These are phyloP conservation scores for Cladophialophora psammophila DNA, from an alignment of 2,329 filamentous ascomycete species.

Conservation along the genomic window DNA sequence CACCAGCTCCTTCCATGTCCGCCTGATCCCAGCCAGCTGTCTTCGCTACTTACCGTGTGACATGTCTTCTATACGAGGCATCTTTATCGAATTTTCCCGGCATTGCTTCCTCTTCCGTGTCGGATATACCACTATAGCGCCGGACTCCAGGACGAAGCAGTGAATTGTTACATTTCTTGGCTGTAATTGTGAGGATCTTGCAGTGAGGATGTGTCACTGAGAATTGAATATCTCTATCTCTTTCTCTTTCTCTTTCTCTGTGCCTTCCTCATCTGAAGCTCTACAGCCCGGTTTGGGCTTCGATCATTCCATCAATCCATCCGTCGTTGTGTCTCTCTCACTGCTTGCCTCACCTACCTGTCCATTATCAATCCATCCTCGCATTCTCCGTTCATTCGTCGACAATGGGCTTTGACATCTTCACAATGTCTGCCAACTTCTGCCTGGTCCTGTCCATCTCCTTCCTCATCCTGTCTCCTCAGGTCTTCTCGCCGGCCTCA, in stretches of 20 bases:
- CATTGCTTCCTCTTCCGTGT: background rate
- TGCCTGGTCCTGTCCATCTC: background rate
- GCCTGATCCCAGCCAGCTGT: background rate
- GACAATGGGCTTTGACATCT: background rate
- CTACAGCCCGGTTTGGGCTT: background rate
- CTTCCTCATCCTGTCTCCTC: background rate
- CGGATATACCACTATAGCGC: background rate
- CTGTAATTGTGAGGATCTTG: background rate
- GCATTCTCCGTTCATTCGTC: background rate
- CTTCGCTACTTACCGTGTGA: background rate
- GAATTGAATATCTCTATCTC: background rate
- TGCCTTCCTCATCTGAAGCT: background rate
- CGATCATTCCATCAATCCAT: constrained; percentile 1
- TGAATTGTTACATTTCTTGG: background rate
- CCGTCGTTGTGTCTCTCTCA: background rate
- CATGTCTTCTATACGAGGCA: constrained; percentile 3
- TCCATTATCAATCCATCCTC: background rate
- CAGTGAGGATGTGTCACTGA: background rate
- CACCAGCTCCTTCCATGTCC: background rate
- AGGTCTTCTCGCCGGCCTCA: background rate
- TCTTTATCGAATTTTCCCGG: constrained; percentile 1
- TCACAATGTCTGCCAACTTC: constrained; percentile 5
- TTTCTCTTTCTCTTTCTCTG: background rate
- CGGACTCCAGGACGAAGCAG: background rate
- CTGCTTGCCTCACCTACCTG: background rate